Evolutionary conservation across 2,329 filamentous ascomycete genomes (phyloP).

Genomic region (Fusarium sp.): DNA sequence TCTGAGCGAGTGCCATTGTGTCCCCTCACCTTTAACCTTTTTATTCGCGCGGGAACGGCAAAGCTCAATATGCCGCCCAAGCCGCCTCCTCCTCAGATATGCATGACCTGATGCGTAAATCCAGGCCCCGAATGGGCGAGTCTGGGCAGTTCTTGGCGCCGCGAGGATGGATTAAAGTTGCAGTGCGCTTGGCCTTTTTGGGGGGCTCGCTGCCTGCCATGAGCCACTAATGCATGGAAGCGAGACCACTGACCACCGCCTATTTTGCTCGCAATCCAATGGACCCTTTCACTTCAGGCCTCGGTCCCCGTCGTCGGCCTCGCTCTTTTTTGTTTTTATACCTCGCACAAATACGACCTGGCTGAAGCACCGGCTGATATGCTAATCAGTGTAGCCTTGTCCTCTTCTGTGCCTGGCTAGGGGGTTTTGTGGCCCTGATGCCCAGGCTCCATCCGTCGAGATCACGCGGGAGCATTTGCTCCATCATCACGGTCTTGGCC

Average conservation of each 20-base stretch:
- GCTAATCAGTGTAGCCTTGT: slow-evolving; percentile 4
- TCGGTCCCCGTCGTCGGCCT: not conserved
- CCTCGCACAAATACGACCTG: slow-evolving; percentile 6
- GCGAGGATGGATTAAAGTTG: slow-evolving; percentile 40
- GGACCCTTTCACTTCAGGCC: not conserved
- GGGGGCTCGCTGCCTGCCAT: slow-evolving; percentile 15
- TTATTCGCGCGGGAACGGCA: not conserved
- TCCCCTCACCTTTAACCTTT: not conserved
- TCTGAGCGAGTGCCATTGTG: no score
- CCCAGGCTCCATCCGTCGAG: not conserved
- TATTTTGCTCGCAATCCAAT: slow-evolving; percentile 14
- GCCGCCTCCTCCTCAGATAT: slow-evolving; percentile 19
- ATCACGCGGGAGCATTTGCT: not conserved
- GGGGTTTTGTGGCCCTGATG: not conserved
- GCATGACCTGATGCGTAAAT: slow-evolving; percentile 25
- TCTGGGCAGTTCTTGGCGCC: slow-evolving; percentile 34
- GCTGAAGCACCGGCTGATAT: slow-evolving; percentile 12
- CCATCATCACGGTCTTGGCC: not conserved
- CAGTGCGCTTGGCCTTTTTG: slow-evolving; percentile 29
- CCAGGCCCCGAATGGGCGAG: slow-evolving; percentile 33
- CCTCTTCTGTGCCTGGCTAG: not conserved
- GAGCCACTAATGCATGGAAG: slow-evolving; percentile 40
- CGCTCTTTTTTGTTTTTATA: not conserved
- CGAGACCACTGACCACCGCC: slow-evolving; percentile 36
- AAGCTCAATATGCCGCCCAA: not conserved